Evolutionary conservation across 1,284 basidiomycete species (phyloP).

Genomic region (Phellopilus nigrolimitatus): DNA sequence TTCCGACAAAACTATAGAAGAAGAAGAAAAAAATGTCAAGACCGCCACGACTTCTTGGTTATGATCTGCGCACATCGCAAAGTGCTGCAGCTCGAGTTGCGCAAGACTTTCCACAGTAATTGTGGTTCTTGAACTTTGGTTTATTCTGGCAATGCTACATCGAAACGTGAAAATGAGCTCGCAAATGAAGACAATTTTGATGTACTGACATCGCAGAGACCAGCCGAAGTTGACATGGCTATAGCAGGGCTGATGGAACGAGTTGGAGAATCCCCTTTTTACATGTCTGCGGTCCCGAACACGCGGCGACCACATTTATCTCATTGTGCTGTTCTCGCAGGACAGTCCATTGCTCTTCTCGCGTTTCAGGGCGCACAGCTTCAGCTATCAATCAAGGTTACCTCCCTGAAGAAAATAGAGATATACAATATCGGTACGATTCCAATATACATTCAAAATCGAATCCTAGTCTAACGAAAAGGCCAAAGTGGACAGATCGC

Average conservation of each 20-base stretch:
- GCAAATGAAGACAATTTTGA: not conserved
- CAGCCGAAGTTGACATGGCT: not conserved
- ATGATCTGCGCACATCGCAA: not conserved
- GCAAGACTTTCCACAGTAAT: slow-evolving; percentile 6
- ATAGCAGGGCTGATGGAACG: not conserved
- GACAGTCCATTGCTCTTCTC: no score
- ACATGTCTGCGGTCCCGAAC: not conserved
- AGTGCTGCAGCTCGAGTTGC: not conserved
- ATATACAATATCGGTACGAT: no score
- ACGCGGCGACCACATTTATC: not conserved
- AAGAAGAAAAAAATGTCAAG: not conserved
- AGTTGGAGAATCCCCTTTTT: not conserved
- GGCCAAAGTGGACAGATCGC: no score
- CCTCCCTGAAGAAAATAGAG: no score
- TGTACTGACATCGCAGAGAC: slow-evolving; percentile 3
- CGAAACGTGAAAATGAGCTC: not conserved
- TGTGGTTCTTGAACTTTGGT: slow-evolving; percentile 2
- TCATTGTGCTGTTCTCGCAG: not conserved
- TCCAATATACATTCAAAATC: no score
- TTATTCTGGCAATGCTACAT: slow-evolving; percentile 7
- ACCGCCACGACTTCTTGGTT: not conserved
- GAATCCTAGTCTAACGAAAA: no score
- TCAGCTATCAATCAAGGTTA: no score
- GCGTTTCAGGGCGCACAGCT: no score
- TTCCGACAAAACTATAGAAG: slow-evolving; percentile 1